Evolutionary conservation across 1,139 yeast genomes (phyloP).

Genomic region (Zygosaccharomyces sapae): DNA sequence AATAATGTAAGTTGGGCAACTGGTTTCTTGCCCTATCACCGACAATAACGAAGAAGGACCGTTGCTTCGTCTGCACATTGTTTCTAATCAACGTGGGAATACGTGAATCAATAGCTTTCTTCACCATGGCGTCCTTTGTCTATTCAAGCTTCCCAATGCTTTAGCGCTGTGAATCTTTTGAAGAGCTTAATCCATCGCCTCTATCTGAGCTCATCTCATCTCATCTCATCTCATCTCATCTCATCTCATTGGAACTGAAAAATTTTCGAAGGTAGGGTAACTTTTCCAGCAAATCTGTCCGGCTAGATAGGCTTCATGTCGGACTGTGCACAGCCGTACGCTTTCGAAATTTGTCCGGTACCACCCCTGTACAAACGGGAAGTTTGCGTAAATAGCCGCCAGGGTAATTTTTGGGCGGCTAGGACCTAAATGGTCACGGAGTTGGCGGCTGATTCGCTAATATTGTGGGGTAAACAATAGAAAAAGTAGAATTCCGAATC

Average conservation of each 20-base stretch:
- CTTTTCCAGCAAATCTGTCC: too few species aligned
- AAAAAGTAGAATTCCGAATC: neutral
- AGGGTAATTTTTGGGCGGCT: too few species aligned
- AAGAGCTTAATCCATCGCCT: neutral
- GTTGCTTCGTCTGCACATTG: slow-evolving; percentile 89
- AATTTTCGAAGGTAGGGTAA: slow-evolving; percentile 5
- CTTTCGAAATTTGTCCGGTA: too few species aligned
- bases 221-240: slow-evolving; percentile 24
- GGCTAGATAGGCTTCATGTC: too few species aligned
- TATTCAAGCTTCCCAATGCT: neutral
- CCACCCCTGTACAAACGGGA: too few species aligned
- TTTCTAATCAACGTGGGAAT: slow-evolving; percentile 91
- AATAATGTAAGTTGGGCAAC: slow-evolving; percentile 89
- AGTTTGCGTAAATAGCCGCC: too few species aligned
- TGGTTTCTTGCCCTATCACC: slow-evolving; percentile 97
- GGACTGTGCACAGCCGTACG: too few species aligned
- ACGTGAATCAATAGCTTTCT: slow-evolving; percentile 93
- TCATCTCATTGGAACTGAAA: slow-evolving; percentile 18
- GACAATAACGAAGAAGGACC: slow-evolving; percentile 90
- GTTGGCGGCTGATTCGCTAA: neutral
- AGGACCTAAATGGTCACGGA: too few species aligned
- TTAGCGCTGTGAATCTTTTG: neutral
- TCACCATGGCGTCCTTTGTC: slow-evolving; percentile 53
- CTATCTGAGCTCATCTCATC: neutral
- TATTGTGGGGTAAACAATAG: slow-evolving; percentile 2